A percentile compares a stretch with the other conserved stretches of the same genome.
phyloP scores from a whole-genome alignment of 495 filamentous ascomycete genomes.

The Hypoxylon crocopeplum region DNA sequence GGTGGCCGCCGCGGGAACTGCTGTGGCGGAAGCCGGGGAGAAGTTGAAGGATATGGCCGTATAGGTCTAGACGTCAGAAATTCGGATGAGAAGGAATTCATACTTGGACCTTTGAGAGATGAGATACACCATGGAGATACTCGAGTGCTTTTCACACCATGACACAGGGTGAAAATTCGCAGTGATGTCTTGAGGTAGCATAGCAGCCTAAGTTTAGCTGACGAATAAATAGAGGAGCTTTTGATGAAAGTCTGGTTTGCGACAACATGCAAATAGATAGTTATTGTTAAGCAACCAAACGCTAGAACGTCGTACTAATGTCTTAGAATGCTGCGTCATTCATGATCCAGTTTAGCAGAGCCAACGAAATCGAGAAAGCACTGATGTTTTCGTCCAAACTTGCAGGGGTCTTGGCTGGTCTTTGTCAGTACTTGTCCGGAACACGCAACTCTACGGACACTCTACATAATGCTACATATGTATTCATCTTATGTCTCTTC shows the following conservation, averaged over 20 bases:
- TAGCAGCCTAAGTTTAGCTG: neutral
- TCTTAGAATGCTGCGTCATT: neutral
- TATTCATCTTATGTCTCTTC: no score
- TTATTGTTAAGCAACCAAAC: no score
- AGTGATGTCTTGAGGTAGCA: neutral
- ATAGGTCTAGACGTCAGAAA: constrained; percentile 1
- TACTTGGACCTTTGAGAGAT: neutral
- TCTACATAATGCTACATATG: neutral
- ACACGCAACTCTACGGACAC: neutral
- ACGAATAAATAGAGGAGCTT: neutral
- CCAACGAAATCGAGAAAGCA: no score
- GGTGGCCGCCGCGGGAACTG: constrained; percentile 21
- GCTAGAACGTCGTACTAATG: no score
- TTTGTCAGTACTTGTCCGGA: no score
- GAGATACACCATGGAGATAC: neutral
- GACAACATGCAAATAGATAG: no score
- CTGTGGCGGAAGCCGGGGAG: constrained; percentile 28
- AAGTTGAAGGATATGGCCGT: constrained; percentile 35
- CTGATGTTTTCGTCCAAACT: neutral
- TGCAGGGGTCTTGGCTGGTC: neutral
- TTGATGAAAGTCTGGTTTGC: no score
- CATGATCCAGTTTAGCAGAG: no score
- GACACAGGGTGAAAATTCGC: neutral
- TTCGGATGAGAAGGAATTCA: no score
- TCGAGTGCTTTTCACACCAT: neutral